A percentile compares a stretch with the other conserved stretches of the same genome.
Evolutionary conservation across 73 alveolate species (phyloP).

Genomic region (Tetrahymena malaccensis): DNA sequence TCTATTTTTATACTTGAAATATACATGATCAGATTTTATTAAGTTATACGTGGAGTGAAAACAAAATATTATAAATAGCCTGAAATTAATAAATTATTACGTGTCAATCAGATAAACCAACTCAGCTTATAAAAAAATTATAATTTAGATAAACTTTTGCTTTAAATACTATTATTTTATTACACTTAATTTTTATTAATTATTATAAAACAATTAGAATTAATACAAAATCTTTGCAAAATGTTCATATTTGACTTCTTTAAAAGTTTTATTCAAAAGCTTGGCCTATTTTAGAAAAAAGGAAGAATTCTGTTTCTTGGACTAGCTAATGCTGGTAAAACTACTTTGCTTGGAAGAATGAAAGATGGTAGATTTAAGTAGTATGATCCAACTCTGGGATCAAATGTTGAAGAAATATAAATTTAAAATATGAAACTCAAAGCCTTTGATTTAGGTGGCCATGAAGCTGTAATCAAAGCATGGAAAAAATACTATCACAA

Average conservation of each 20-base stretch:
- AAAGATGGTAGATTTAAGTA: conserved; percentile 93
- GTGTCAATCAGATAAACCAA: neutral
- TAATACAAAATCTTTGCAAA: neutral
- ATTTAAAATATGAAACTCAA: conserved; percentile 94
- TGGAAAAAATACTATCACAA: conserved; percentile 97
- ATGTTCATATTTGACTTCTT: conserved; percentile 79
- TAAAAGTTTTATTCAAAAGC: conserved; percentile 62
- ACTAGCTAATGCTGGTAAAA: conserved; percentile 90
- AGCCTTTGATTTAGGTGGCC: conserved; percentile 99
- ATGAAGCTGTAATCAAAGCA: conserved; percentile 79
- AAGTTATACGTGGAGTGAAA: neutral
- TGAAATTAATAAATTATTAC: neutral
- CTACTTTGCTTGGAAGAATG: conserved; percentile 93
- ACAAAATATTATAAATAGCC: neutral
- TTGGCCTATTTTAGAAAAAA: conserved; percentile 92
- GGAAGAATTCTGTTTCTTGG: conserved; percentile 96
- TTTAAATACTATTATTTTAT: neutral
- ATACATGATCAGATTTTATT: neutral
- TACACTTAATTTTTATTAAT: neutral
- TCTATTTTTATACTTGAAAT: neutral
- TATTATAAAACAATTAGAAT: neutral
- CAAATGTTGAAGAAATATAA: conserved; percentile 95
- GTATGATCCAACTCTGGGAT: conserved; percentile 96
- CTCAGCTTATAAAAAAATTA: neutral
- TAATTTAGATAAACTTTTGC: neutral